Conservation (phyloP, 345 rosid genomes). For the Iberis pinnata region DNA sequence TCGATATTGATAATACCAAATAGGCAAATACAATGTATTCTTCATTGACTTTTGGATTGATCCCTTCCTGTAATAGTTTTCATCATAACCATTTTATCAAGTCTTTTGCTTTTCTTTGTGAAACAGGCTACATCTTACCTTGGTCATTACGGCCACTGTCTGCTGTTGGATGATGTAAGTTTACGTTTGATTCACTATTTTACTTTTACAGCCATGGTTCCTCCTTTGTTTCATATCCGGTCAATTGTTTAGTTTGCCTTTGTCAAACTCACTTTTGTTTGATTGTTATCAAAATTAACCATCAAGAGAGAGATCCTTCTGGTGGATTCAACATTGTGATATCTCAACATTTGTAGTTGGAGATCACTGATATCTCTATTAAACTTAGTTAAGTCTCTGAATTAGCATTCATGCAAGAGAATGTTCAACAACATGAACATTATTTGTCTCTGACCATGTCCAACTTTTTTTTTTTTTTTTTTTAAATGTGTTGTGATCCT, state of each 20-base stretch:
- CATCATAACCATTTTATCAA: neutral
- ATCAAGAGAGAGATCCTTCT: neutral
- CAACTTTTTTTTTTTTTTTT: too few relatives aligned
- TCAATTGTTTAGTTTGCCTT: too few relatives aligned
- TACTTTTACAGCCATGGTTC: neutral
- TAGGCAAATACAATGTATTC: neutral
- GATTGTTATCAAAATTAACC: neutral
- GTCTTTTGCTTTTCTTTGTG: neutral
- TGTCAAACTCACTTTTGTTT: too few relatives aligned
- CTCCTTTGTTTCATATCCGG: neutral
- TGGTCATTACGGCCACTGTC: conserved; percentile 83
- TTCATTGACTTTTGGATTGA: conserved; percentile 14
- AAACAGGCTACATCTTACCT: conserved; percentile 75
- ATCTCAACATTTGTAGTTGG: neutral
- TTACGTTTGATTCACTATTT: conserved; percentile 3
- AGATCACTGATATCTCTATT: neutral
- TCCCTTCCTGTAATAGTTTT: too few relatives aligned
- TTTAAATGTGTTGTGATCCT: too few relatives aligned
- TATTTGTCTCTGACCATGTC: neutral
- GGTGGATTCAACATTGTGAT: conserved; percentile 4
- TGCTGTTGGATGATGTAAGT: conserved; percentile 99
- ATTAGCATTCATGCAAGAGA: neutral
- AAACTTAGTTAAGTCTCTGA: neutral
- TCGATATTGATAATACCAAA: too few relatives aligned
- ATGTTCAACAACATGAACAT: neutral